A percentile compares a stretch with the other conserved stretches of the same genome.
Conservation (phyloP, 1,284 basidiomycete species). For the Marasmius sp. region DNA sequence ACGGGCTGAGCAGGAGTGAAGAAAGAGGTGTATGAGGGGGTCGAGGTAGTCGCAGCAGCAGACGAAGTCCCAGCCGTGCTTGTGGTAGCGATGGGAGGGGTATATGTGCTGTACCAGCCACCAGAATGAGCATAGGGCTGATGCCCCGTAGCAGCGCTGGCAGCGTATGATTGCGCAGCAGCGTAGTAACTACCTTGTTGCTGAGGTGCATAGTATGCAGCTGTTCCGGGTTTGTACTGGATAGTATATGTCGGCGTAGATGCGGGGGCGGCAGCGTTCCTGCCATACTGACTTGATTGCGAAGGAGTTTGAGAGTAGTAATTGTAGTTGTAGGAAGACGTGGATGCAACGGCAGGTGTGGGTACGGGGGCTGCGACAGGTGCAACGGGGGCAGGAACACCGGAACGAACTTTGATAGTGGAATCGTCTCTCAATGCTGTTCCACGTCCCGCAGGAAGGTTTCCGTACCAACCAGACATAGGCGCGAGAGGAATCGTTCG, state of each 20-base stretch:
- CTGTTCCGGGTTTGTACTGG: constrained; percentile 11
- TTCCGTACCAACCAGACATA: constrained; percentile 71
- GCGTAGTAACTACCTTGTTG: background rate
- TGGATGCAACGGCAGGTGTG: constrained; percentile 24
- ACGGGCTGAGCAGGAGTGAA: constrained; percentile 11
- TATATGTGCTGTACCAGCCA: constrained; percentile 15
- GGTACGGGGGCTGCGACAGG: constrained; percentile 18
- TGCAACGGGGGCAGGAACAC: constrained; percentile 35
- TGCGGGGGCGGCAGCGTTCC: constrained; percentile 16
- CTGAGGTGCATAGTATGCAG: constrained; percentile 10
- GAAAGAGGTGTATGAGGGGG: constrained; percentile 12
- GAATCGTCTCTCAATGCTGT: constrained; percentile 70
- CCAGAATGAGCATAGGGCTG: constrained; percentile 1
- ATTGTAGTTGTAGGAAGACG: constrained; percentile 25
- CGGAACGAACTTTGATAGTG: constrained; percentile 60
- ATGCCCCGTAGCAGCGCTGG: constrained; percentile 21
- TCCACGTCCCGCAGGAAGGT: constrained; percentile 55
- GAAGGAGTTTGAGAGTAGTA: constrained; percentile 29
- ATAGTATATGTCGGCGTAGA: constrained; percentile 13
- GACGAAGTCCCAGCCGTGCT: constrained; percentile 15
- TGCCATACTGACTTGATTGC: constrained; percentile 25
- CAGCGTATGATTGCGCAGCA: constrained; percentile 7
- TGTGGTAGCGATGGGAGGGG: constrained; percentile 16
- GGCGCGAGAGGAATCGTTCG: constrained; percentile 61
- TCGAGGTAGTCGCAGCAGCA: constrained; percentile 10